These are phyloP conservation scores for Trametopsis cervina DNA, from an alignment of 768 basidiomycete genomes.

Conservation along the genomic window DNA sequence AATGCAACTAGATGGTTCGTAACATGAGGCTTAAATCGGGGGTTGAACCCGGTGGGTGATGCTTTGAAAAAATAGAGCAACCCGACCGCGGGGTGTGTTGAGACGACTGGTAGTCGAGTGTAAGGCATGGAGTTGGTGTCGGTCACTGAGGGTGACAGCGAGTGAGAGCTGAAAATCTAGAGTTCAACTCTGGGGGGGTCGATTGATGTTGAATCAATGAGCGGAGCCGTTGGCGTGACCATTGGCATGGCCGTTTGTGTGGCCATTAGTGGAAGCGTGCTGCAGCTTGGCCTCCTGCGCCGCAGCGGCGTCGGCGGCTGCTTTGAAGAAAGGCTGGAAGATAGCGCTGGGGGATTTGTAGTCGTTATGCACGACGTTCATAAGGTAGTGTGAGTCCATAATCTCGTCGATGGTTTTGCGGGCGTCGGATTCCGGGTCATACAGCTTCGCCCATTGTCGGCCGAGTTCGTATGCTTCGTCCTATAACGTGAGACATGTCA, in stretches of 20 bases:
- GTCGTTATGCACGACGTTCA: constrained; percentile 96
- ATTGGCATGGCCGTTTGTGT: constrained; percentile 16
- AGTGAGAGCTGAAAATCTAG: constrained; percentile 12
- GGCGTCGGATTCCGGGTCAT: constrained; percentile 70
- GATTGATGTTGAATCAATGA: constrained; percentile 8
- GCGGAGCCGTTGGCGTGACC: constrained; percentile 16
- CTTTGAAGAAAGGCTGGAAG: constrained; percentile 80
- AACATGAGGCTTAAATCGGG: constrained; percentile 34
- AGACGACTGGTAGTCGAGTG: constrained; percentile 13
- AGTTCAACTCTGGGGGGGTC: constrained; percentile 9
- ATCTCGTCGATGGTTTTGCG: constrained; percentile 68
- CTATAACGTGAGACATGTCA: constrained; percentile 27
- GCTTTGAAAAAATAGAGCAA: constrained; percentile 30
- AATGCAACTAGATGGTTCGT: constrained; percentile 5
- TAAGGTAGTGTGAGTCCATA: constrained; percentile 79
- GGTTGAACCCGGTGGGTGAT: constrained; percentile 73
- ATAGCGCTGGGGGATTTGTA: constrained; percentile 82
- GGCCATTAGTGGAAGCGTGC: constrained; percentile 15
- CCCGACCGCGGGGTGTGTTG: constrained; percentile 21
- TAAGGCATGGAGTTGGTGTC: not conserved
- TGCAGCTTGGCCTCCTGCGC: constrained; percentile 31
- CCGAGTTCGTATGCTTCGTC: constrained; percentile 95
- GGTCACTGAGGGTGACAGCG: constrained; percentile 16
- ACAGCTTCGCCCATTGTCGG: constrained; percentile 83
- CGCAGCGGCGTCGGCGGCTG: constrained; percentile 54